These are phyloP conservation scores for Thinopyrum elongatum DNA, from an alignment of 176 grass and related monocot genomes.

Conservation along the genomic window DNA sequence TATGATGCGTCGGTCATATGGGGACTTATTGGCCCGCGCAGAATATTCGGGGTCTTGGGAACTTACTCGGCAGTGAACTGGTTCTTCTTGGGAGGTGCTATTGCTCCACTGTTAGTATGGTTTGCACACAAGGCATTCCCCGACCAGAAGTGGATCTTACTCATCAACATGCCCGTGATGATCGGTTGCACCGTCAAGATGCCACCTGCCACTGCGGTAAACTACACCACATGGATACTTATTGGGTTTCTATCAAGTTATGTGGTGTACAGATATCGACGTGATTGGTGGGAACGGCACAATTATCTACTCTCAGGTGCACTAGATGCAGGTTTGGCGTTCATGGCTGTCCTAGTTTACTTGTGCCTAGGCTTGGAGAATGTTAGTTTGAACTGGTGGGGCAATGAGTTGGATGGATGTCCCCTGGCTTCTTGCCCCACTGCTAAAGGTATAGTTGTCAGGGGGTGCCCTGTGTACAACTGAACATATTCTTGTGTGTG, in stretches of 20 bases:
- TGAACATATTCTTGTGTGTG: too few species aligned
- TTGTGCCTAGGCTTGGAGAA: constrained; percentile 76
- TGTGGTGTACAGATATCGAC: constrained; percentile 65
- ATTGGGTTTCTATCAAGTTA: constrained; percentile 82
- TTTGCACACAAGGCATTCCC: constrained; percentile 71
- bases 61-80: constrained; percentile 83
- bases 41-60: constrained; percentile 81
- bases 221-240: constrained; percentile 80
- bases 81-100: constrained; percentile 84
- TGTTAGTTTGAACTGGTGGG: constrained; percentile 73
- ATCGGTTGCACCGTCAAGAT: constrained; percentile 55
- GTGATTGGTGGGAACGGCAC: constrained; percentile 85
- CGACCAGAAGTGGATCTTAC: constrained; percentile 58
- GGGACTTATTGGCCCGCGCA: constrained; percentile 75
- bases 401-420: constrained; percentile 76
- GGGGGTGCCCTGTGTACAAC: too few species aligned
- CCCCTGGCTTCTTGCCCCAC: too few species aligned
- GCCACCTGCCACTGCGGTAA: constrained; percentile 86
- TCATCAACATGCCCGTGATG: constrained; percentile 81
- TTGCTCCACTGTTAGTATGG: constrained; percentile 74
- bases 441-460: too few species aligned
- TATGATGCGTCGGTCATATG: constrained; percentile 95
- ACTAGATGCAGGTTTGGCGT: constrained; percentile 88
- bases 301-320: constrained; percentile 90
- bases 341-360: constrained; percentile 87